Evolutionary conservation across 441 rosid species (phyloP), one percentile per base, ranked within the genome.

Genomic region (Populus hybrid): DNA sequence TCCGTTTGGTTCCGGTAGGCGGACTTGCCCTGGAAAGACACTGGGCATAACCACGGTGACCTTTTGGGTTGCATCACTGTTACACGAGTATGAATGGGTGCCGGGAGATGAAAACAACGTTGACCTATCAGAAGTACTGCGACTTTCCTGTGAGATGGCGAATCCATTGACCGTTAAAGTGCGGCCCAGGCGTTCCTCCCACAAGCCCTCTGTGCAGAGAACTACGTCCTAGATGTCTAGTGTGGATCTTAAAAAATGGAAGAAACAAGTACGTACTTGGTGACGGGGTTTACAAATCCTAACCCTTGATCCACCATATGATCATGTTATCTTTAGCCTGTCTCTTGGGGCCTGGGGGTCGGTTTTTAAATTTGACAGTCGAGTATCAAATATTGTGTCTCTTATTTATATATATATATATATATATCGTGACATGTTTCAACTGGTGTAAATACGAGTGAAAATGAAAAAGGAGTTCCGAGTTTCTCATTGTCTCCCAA

Each of bases 1-100:
- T 50, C 99, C 99, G 2, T 93, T 93, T 33, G 97, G 99, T 9
- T 93, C 99, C 0, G 98, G 99, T 10, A 87, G 98, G 23, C 85
- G 98, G 79, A 89, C 87, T 1, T 95, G 99, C 64, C 97, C 96
- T 0, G 99, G 98, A 6, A 65, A 91, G 84, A 89, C 85, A 74
- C 63, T 92, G 80, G 99, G 95, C 29, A 36, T 95, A 77, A 85
- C 93, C 7, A 92, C 89, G 77, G 96, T 91, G 26, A 94, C 87
- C 42, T 79, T 90, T 5, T 73, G 91, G 78, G 87, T 95, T 0
- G 98, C 97, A 5, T 88, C 93, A 1, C 72, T 95, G 6, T 77
- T 88, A 63, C 97, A 93, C 12, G 94, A 92, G 8, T 95, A 88
- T 63, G 86, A 93, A 56, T 93, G 97, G 97, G 82, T 86, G 31